phyloP scores from a whole-genome alignment of 805 yeast genomes.

The Ascoidea tarda region DNA sequence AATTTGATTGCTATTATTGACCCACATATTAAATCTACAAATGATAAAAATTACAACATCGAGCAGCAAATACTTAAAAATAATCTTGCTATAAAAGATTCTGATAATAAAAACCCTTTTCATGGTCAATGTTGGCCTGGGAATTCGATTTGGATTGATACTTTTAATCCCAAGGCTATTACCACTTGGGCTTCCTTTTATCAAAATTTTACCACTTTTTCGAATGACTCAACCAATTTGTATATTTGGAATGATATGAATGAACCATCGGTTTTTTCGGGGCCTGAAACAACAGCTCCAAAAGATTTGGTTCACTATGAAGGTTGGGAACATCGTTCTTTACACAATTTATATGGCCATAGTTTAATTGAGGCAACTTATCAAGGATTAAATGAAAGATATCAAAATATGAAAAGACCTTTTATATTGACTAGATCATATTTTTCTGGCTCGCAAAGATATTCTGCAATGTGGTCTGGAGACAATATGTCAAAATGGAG shows the following conservation, averaged over 20 bases:
- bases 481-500: slow-evolving; percentile 94
- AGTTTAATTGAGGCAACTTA: slow-evolving; percentile 73
- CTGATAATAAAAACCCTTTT: slow-evolving; percentile 31
- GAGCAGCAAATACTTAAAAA: slow-evolving; percentile 35
- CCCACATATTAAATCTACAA: slow-evolving; percentile 59
- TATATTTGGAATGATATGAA: slow-evolving; percentile 97
- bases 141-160: slow-evolving; percentile 85
- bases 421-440: slow-evolving; percentile 78
- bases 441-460: slow-evolving; percentile 82
- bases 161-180: slow-evolving; percentile 50
- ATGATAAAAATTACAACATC: slow-evolving; percentile 38
- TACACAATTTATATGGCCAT: slow-evolving; percentile 78
- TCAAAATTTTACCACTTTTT: slow-evolving; percentile 28
- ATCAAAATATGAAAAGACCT: slow-evolving; percentile 46
- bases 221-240: slow-evolving; percentile 44
- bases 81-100: slow-evolving; percentile 30
- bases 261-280: slow-evolving; percentile 90
- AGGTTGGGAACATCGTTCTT: slow-evolving; percentile 78
- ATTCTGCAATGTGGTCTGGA: slow-evolving; percentile 96
- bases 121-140: slow-evolving; percentile 98
- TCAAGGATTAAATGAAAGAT: slow-evolving; percentile 43
- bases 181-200: slow-evolving; percentile 47
- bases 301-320: slow-evolving; percentile 70
- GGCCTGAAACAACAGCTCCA: slow-evolving; percentile 88
- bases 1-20: slow-evolving; percentile 78